A percentile compares a stretch with the other conserved stretches of the same genome.
Evolutionary conservation across 371 early-diverging fungal species (phyloP).

Genomic region (Amoeboaphelidium occidentale): DNA sequence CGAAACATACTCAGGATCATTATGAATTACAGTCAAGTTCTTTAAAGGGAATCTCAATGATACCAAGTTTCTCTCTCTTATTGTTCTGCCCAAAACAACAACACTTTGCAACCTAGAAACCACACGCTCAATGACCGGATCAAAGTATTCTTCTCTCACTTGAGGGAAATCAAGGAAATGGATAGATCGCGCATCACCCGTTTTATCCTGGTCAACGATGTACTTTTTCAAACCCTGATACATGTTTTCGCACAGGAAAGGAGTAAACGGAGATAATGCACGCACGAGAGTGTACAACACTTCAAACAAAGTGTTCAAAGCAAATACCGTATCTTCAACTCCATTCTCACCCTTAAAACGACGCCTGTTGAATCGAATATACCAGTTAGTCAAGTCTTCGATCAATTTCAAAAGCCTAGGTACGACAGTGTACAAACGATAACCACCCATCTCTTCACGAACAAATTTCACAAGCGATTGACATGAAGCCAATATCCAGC

Average conservation of each 20-base stretch:
- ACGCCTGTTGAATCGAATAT: conserved; percentile 96
- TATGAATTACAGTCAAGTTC: conserved; percentile 77
- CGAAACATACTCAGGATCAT: conserved; percentile 57
- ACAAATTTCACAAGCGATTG: conserved; percentile 79
- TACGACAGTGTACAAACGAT: conserved; percentile 91
- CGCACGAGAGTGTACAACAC: conserved; percentile 74
- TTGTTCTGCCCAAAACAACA: conserved; percentile 81
- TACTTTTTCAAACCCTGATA: conserved; percentile 74
- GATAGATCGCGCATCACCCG: conserved; percentile 46
- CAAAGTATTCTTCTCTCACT: conserved; percentile 79
- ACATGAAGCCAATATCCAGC: conserved; percentile 85
- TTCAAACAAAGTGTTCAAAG: conserved; percentile 80
- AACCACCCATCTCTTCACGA: conserved; percentile 72
- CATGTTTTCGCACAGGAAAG: conserved; percentile 94
- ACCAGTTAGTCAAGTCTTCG: conserved; percentile 98
- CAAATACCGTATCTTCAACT: conserved; percentile 48
- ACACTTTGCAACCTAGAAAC: conserved; percentile 90
- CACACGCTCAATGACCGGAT: conserved; percentile 75
- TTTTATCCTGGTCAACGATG: conserved; percentile 11
- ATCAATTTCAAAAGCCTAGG: conserved; percentile 72
- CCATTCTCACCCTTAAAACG: conserved; percentile 88
- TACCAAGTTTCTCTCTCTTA: conserved; percentile 83
- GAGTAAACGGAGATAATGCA: conserved; percentile 97
- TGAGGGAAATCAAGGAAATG: conserved; percentile 86
- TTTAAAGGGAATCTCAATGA: conserved; percentile 83